These are phyloP conservation scores for Alternaria burnsii DNA, from an alignment of 2,329 filamentous ascomycete genomes.

Conservation along the genomic window DNA sequence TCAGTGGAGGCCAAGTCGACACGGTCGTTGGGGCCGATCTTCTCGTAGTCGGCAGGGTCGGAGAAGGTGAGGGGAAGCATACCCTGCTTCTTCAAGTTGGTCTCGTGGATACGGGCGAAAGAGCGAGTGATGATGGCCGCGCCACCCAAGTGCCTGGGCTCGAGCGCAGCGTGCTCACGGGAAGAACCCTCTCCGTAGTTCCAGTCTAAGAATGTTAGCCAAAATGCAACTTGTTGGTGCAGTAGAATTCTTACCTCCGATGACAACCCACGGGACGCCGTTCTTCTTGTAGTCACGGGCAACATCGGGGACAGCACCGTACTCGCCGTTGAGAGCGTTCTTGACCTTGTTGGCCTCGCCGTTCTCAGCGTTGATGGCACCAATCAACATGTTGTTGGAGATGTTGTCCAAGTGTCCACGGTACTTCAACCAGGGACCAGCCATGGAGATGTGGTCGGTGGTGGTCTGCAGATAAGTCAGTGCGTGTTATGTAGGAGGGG, in stretches of 20 bases:
- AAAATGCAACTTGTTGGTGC: not conserved
- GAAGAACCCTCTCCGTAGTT: conserved; percentile 99
- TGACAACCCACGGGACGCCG: conserved; percentile 94
- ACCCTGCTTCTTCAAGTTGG: conserved; percentile 99
- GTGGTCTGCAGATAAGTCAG: conserved; percentile 66
- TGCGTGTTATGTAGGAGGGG: too few relatives aligned
- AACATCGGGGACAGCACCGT: conserved; percentile 87
- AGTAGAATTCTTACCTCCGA: conserved; percentile 68
- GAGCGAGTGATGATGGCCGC: conserved; percentile 94
- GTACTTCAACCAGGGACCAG: conserved; percentile 97
- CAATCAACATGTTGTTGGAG: conserved; percentile 99
- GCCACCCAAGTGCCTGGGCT: conserved; percentile 96
- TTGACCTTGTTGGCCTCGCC: conserved; percentile 97
- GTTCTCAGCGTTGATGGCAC: conserved; percentile 95
- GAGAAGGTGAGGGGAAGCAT: conserved; percentile 98
- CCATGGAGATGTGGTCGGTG: conserved; percentile 97
- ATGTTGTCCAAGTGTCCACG: conserved; percentile 99
- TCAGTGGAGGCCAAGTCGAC: conserved; percentile 90
- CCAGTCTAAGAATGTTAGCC: conserved; percentile 71
- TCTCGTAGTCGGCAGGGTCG: conserved; percentile 96
- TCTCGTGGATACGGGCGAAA: conserved; percentile 99
- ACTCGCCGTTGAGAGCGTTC: conserved; percentile 86
- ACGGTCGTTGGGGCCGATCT: conserved; percentile 91
- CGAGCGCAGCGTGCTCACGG: conserved; percentile 96
- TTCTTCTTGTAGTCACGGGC: conserved; percentile 99